These are phyloP conservation scores for Penicillium verhagenii DNA, from an alignment of 495 filamentous ascomycete species.

Conservation along the genomic window DNA sequence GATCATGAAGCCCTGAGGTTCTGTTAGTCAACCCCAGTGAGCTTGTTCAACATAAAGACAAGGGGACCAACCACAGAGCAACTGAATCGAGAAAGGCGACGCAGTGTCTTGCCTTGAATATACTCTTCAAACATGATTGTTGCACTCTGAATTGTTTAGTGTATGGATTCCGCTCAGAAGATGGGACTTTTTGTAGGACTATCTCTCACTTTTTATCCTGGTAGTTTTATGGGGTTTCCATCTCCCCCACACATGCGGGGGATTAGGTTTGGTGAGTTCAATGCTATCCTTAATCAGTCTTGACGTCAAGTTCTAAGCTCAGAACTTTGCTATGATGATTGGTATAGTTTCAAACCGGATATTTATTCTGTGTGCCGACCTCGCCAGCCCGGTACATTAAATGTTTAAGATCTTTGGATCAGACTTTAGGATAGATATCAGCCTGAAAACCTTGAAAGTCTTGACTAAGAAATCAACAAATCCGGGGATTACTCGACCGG, in stretches of 20 bases:
- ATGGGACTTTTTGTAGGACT: background rate
- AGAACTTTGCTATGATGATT: background rate
- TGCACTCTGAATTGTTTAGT: background rate
- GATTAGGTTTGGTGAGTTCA: background rate
- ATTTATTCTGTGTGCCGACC: background rate
- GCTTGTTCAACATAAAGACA: no score
- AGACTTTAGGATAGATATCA: no score
- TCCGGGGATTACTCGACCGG: background rate
- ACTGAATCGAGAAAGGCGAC: constrained; percentile 5
- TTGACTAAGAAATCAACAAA: no score
- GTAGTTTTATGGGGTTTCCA: background rate
- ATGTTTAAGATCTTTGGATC: background rate
- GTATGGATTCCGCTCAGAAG: background rate
- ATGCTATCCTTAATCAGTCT: background rate
- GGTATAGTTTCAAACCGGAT: background rate
- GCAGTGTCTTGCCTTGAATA: constrained; percentile 4
- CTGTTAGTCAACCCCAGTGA: background rate
- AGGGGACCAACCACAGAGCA: constrained; percentile 3
- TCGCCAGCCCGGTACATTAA: background rate
- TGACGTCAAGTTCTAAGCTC: background rate
- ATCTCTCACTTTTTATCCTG: background rate
- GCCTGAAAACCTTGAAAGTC: no score
- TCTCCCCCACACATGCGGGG: background rate
- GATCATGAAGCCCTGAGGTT: constrained; percentile 5
- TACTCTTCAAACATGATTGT: constrained; percentile 7